Conservation (phyloP, 306 rosid species). For the Prunus salicina region DNA sequence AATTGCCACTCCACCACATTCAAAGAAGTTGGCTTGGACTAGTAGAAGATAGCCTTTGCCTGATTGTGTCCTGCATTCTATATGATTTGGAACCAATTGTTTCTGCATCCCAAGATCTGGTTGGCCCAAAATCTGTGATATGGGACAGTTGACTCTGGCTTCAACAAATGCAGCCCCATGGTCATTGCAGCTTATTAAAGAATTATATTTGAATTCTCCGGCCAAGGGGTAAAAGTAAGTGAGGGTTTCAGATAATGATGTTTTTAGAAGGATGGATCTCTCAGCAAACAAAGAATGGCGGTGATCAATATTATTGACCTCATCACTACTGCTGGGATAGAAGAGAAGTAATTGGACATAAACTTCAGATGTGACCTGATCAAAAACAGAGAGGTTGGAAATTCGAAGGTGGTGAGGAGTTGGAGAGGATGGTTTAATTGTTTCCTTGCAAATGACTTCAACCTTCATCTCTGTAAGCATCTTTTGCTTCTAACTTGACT, state of each 20-base stretch:
- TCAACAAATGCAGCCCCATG: slow-evolving; percentile 16
- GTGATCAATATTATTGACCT: too few relatives aligned
- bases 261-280: neutral
- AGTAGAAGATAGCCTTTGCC: neutral
- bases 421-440: slow-evolving; percentile 21
- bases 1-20: slow-evolving; percentile 36
- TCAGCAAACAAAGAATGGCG: neutral
- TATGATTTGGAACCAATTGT: neutral
- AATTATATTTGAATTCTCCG: neutral
- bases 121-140: neutral
- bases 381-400: slow-evolving; percentile 12
- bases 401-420: slow-evolving; percentile 18
- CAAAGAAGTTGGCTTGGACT: neutral
- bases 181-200: too few relatives aligned
- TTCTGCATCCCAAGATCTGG: neutral
- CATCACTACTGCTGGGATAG: neutral
- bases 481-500: too few relatives aligned
- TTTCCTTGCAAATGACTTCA: slow-evolving; percentile 1
- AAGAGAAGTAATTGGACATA: slow-evolving; percentile 17
- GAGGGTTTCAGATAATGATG: slow-evolving; percentile 10
- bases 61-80: neutral
- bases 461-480: neutral
- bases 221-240: slow-evolving; percentile 12
- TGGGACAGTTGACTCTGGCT: slow-evolving; percentile 4
- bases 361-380: slow-evolving; percentile 9